Base-by-base conservation (phyloP, 345 rosid species). In the Pistacia vera region DNA sequence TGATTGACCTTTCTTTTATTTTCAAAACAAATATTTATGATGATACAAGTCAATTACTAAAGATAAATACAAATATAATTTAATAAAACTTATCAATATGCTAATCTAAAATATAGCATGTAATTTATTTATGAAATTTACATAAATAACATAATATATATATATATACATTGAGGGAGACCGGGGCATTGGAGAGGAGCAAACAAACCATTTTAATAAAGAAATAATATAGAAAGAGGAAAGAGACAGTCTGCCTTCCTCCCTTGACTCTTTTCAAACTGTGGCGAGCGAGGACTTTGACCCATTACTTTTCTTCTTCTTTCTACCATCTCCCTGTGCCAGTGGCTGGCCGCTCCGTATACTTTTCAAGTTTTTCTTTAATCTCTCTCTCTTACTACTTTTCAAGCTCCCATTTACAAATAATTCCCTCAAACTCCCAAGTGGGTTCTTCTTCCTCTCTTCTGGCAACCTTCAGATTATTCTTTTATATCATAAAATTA, bases 211-310 rank as follows among this genome's bases (percentile, higher is more conserved):
- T 0, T 30, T 1, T 2, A 30, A 30, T 11, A 56, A 30, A 16
- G 13, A 54, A 25, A 12, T 3, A 17, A 6, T 36, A 16, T 0
- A 17, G 5, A 48, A 56, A 36, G 36, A 71, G 11, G 70, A 68
- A 63, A 65, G 75, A 12, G 75, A 78, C 70, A 11, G 36, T 1
- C 33, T 72, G 75, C 87, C 84, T 76, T 79, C 86, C 85, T 78
- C 74, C 41, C 63, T 85, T 88, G 92, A 88, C 90, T 72, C 84
- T 77, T 84, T 86, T 86, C 85, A 86, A 83, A 82, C 14, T 9
- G 78, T 69, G 16, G 76, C 61, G 59, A 70, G 68, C 66, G 84
- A 83, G 66, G 90, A 88, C 90, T 85, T 89, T 86, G 90, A 86
- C 86, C 83, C 5, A 54, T 75, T 85, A 83, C 87, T 80, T 88